A percentile compares a stretch with the other conserved stretches of the same genome.
phyloP scores from a whole-genome alignment of 2,329 filamentous ascomycete species.

The Sclerotinia minor region DNA sequence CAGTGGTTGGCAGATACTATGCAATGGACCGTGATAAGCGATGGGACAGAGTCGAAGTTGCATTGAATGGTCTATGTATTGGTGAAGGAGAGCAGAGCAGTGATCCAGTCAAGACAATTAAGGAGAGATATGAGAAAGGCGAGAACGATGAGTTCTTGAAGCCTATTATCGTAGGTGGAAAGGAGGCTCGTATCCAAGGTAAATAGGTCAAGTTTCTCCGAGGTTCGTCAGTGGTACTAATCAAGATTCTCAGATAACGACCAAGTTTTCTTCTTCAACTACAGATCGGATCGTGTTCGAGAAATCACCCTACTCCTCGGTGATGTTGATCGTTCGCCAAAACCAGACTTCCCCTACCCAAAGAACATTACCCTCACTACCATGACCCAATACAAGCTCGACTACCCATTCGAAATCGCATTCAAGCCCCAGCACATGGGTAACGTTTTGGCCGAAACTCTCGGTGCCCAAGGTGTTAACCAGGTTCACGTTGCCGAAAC shows the following conservation, averaged over 20 bases:
- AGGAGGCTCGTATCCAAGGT: constrained; percentile 84
- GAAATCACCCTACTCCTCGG: constrained; percentile 95
- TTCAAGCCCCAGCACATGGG: constrained; percentile 95
- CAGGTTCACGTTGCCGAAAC: constrained; percentile 98
- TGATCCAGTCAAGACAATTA: constrained; percentile 83
- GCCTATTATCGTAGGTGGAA: constrained; percentile 90
- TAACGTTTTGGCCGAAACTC: constrained; percentile 97
- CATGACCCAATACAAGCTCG: constrained; percentile 98
- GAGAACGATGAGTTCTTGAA: constrained; percentile 98
- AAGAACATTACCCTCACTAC: constrained; percentile 85
- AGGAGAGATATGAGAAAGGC: constrained; percentile 80
- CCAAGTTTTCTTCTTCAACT: constrained; percentile 99
- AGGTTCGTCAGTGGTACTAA: neutral
- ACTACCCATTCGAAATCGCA: constrained; percentile 88
- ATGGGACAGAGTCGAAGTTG: constrained; percentile 92
- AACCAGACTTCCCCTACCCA: constrained; percentile 89
- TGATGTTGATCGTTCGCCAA: constrained; percentile 85
- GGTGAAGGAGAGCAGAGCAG: constrained; percentile 84
- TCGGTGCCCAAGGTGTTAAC: constrained; percentile 82
- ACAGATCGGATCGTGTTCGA: constrained; percentile 94
- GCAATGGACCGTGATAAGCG: constrained; percentile 99
- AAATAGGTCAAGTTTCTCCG: constrained; percentile 37
- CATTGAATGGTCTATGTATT: constrained; percentile 75
- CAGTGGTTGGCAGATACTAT: constrained; percentile 93
- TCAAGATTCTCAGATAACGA: constrained; percentile 66